A percentile compares a stretch with the other conserved stretches of the same genome.
Conservation (phyloP, 2,329 filamentous ascomycete species). For the Sodiomyces alkalinus region DNA sequence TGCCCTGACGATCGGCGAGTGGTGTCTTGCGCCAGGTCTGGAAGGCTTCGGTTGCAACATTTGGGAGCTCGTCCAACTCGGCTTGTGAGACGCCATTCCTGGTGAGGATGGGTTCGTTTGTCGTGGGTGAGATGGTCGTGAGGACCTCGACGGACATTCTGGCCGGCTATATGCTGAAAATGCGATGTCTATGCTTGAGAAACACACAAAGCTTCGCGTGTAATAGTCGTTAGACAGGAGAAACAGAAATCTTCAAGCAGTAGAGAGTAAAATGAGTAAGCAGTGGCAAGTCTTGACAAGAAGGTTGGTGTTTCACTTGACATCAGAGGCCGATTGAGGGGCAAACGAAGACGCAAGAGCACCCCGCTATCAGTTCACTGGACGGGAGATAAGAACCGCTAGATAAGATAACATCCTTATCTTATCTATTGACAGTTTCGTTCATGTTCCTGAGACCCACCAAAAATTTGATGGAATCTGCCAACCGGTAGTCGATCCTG, state of each 20-base stretch:
- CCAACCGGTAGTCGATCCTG: no score
- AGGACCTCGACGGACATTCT: conserved; percentile 49
- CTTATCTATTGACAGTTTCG: no score
- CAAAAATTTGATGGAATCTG: no score
- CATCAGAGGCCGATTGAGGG: no score
- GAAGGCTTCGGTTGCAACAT: conserved; percentile 60
- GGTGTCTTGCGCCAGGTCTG: conserved; percentile 59
- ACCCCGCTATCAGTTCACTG: no score
- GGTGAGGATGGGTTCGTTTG: conserved; percentile 70
- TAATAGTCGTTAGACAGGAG: not conserved
- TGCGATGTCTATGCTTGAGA: no score
- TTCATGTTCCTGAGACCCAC: no score
- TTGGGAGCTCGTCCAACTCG: conserved; percentile 59
- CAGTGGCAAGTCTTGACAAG: no score
- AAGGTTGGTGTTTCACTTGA: no score
- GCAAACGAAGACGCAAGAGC: no score
- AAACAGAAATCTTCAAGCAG: not conserved
- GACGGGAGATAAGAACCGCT: no score
- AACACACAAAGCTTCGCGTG: not conserved
- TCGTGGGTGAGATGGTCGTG: conserved; percentile 78
- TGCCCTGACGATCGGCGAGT: conserved; percentile 60
- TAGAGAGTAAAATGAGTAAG: not conserved
- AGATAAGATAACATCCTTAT: no score
- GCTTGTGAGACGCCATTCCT: conserved; percentile 57
- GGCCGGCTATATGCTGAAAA: conserved; percentile 3